Evolutionary conservation across 78 protist genomes (phyloP).

Genomic region (Tieghemostelium lacteum): DNA sequence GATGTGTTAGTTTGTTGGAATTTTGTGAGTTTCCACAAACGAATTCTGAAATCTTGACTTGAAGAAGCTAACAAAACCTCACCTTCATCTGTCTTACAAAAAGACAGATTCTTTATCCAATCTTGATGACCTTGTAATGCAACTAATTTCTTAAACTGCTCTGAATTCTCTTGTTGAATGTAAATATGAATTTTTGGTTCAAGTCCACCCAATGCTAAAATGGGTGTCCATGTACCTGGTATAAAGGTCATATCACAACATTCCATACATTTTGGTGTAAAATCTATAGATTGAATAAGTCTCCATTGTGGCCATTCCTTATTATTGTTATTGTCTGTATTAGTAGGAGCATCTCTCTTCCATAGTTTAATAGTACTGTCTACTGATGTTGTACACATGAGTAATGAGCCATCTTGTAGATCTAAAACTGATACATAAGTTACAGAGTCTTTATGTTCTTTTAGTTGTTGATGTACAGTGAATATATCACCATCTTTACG

Average conservation of each 20-base stretch:
- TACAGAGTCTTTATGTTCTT: conserved; percentile 67
- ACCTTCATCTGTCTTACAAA: conserved; percentile 4
- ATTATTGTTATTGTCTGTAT: background rate
- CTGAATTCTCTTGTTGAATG: background rate
- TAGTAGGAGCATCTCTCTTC: conserved; percentile 23
- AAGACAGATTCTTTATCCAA: conserved; percentile 65
- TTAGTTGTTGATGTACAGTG: conserved; percentile 8
- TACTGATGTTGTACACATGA: conserved; percentile 68
- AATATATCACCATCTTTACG: background rate
- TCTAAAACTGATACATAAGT: conserved; percentile 42
- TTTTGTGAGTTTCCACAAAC: conserved; percentile 61
- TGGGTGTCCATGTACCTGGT: conserved; percentile 50
- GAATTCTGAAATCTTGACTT: conserved; percentile 72
- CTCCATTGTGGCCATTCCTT: conserved; percentile 2
- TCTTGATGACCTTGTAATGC: conserved; percentile 84
- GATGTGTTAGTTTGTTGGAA: conserved; percentile 5
- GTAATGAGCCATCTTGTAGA: conserved; percentile 47
- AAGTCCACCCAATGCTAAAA: conserved; percentile 71
- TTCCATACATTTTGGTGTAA: conserved; percentile 72
- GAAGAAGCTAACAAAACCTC: conserved; percentile 70
- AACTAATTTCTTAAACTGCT: conserved; percentile 32
- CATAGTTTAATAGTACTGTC: conserved; percentile 68
- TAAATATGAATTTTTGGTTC: conserved; percentile 72
- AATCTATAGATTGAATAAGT: conserved; percentile 58
- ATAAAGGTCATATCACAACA: conserved; percentile 48